Evolutionary conservation across 2,329 filamentous ascomycete genomes (phyloP), one percentile per base, ranked within the genome.

Genomic region (Xylaria hypoxylon): DNA sequence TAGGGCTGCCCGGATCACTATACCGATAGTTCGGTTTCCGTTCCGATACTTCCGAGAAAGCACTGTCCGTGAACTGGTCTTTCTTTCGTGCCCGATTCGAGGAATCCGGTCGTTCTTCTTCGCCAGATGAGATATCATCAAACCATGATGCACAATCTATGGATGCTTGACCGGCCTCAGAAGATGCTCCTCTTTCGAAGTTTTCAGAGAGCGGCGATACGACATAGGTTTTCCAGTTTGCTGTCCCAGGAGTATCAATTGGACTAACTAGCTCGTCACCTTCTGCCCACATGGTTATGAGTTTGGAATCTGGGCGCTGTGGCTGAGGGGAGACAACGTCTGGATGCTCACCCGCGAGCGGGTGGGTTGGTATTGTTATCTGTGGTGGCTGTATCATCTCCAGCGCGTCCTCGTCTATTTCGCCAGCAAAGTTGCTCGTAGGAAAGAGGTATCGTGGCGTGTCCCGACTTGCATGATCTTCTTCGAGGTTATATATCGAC

Each of bases 141-240:
- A 61, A 59, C 62, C 55, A 69, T 13, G 65, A 51, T 24, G 68
- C 61, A 11, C 45, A 61, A 11, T 57, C 40, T 11, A 47, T 33
- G 13, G 61, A 44, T 24, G 47, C 24, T 40, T 11, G 48, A 15
- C 51, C 53, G 56, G 33, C 13, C 38, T 40, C 58, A 5, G 58
- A 59, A 22, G 62, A 19, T 55, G 35, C 8, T 13, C 40, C 40
- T 45, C 42, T 47, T 10, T 53, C 67, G 42, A 42, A 62, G 5
- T 57, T 26, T 22, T 70, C 68, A 4, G 72, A 74, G 6, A 76
- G 50, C 0, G 74, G 74, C n/a, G 74, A 76, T 40, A 76, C 74
- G 10, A 70, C 59, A 44, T 73, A 60, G 31, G 53, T 59, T 24
- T 50, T 65, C 53, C 68, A 67, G 22, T 44, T 70, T 28, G 56